phyloP scores from a whole-genome alignment of 2,329 filamentous ascomycete genomes.

The Neonectria hederae region DNA sequence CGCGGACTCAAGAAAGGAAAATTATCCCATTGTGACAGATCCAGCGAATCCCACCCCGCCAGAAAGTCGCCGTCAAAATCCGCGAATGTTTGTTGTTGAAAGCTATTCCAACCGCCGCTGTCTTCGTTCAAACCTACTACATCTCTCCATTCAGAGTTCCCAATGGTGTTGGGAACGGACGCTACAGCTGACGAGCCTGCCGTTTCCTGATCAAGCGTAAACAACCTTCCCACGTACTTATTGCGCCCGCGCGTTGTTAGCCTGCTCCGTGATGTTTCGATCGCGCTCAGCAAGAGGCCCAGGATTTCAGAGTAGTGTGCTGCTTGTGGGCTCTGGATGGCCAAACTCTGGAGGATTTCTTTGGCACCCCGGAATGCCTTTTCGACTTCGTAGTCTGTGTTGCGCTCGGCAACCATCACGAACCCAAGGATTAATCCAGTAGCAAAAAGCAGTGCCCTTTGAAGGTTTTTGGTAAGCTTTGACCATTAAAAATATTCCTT shows the following conservation, averaged over 20 bases:
- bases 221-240: constrained; percentile 38
- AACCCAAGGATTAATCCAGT: constrained; percentile 67
- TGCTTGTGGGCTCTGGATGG: constrained; percentile 62
- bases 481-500: fast-evolving
- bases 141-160: neutral
- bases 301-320: constrained; percentile 67
- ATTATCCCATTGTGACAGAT: constrained; percentile 40
- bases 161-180: neutral
- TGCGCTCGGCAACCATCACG: constrained; percentile 61
- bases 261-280: constrained; percentile 39
- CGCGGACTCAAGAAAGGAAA: constrained; percentile 33
- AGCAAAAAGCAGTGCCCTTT: constrained; percentile 63
- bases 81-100: constrained; percentile 8
- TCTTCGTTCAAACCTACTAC: constrained; percentile 1
- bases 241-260: constrained; percentile 34
- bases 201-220: constrained; percentile 24
- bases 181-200: neutral
- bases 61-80: constrained; percentile 34
- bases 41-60: constrained; percentile 38
- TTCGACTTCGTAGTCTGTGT: constrained; percentile 56
- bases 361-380: constrained; percentile 60
- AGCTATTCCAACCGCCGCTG: constrained; percentile 6
- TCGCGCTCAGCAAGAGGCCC: constrained; percentile 55
- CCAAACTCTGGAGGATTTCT: constrained; percentile 59
- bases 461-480: neutral